Evolutionary conservation across 345 rosid genomes (phyloP), one percentile per base, ranked within the genome.

Genomic region (Hevea brasiliensis): DNA sequence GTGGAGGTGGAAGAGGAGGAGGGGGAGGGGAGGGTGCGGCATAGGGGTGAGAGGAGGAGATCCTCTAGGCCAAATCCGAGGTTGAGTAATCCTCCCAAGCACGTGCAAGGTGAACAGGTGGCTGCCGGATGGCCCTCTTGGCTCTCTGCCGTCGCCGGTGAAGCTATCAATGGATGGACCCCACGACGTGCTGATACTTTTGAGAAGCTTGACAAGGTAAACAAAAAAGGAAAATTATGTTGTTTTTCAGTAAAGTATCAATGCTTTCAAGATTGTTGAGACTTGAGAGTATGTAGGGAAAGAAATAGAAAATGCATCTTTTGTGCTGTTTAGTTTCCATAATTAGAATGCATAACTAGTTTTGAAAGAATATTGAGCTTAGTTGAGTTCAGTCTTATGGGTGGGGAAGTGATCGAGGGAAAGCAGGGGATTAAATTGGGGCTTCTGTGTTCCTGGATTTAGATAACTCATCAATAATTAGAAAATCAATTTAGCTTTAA

Each of bases 111-210:
- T 15, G 81, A 78, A 59, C 81, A 73, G 67, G 81, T 73, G 12
- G 77, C 81, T 24, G 81, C 81, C 9, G 81, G 81, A 0, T 78
- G 81, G 81, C 81, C 81, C 9, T 63, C 81, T 26, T 78, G 81
- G 81, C 81, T 78, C 27, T 73, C 81, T 15, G 77, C 77, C 44
- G 81, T 78, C 26, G 81, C 81, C 51, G 81, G 81, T 44, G 77
- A 73, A 58, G 81, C 81, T 50, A 78, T 78, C 41, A 74, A 78
- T 74, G 81, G 77, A 0, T 78, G 77, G 81, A 78, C 71, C 35
- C 81, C 81, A 8, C 71, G 81, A 29, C 81, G 81, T 7, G 81
- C 81, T 57, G 81, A 78, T 45, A 55, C 77, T 47, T 78, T 73
- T 40, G 72, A 78, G 71, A 78, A 78, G 77, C 74, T 73, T 67